phyloP scores from a whole-genome alignment of 2,329 filamentous ascomycete species.

The Lachnellula subtilissima region DNA sequence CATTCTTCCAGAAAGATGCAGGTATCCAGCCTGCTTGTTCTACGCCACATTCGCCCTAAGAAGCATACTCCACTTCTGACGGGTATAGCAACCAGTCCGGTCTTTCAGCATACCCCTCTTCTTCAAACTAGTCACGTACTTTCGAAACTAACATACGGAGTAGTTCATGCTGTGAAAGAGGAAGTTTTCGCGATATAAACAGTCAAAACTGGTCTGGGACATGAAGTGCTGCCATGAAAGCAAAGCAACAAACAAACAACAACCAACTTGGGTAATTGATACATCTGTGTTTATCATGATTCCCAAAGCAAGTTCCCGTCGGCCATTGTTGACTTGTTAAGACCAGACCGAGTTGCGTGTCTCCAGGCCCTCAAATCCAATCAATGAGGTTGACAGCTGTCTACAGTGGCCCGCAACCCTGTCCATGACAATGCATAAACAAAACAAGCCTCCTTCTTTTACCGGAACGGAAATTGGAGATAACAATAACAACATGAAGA shows the following conservation, averaged over 20 bases:
- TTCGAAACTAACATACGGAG: neutral
- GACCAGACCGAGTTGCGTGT: constrained; percentile 17
- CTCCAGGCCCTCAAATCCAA: constrained; percentile 10
- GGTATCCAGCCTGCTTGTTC: neutral
- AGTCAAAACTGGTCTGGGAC: no score
- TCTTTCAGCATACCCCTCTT: neutral
- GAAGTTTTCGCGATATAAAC: no score
- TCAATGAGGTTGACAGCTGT: constrained; percentile 9
- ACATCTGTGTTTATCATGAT: constrained; percentile 1
- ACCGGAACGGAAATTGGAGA: neutral
- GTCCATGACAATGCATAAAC: constrained; percentile 3
- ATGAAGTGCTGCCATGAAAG: no score
- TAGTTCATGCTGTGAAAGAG: neutral
- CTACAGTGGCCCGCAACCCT: constrained; percentile 12
- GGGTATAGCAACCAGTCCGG: neutral
- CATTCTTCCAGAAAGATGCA: neutral
- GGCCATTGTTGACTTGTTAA: constrained; percentile 12
- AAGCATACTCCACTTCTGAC: neutral
- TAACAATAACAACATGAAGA: neutral
- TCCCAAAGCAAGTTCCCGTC: constrained; percentile 13
- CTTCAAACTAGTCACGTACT: neutral
- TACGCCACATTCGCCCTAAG: neutral
- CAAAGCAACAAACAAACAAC: constrained; percentile 1
- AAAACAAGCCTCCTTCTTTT: neutral
- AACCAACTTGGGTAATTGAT: neutral